These are phyloP conservation scores for Boletus patriciae DNA, from an alignment of 768 basidiomycete species.

Conservation along the genomic window DNA sequence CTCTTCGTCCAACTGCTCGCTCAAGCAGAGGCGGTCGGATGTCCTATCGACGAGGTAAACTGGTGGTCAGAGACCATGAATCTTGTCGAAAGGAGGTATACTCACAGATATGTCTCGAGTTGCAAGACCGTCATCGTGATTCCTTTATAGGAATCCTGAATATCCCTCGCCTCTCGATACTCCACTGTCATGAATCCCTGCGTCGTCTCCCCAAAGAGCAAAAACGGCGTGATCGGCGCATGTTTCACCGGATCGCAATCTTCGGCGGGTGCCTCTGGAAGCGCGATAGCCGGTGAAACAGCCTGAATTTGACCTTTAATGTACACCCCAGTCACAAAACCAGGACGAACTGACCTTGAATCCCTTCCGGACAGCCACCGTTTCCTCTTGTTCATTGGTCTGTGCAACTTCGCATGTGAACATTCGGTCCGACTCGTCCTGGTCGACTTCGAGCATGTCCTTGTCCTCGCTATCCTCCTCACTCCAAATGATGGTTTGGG, in stretches of 20 bases:
- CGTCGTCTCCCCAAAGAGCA: conserved; percentile 41
- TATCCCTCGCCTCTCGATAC: conserved; percentile 16
- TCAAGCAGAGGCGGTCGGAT: conserved; percentile 25
- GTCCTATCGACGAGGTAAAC: no score
- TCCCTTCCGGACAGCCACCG: conserved; percentile 42
- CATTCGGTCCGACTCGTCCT: conserved; percentile 47
- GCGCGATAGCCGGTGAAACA: conserved; percentile 10
- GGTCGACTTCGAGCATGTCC: conserved; percentile 33
- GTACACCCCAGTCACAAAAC: background rate
- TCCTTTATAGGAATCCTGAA: no score
- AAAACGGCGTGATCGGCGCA: conserved; percentile 20
- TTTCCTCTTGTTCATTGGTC: conserved; percentile 55
- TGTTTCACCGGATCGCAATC: conserved; percentile 5
- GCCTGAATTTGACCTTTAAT: conserved; percentile 6
- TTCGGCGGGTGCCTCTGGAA: conserved; percentile 9
- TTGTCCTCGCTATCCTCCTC: conserved; percentile 35
- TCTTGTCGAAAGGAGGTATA: no score
- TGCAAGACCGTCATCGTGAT: no score
- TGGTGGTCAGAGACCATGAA: no score
- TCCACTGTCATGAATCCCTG: conserved; percentile 42
- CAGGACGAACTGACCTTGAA: conserved; percentile 41
- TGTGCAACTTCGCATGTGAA: conserved; percentile 56
- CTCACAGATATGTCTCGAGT: no score
- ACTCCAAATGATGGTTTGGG: conserved; percentile 45
- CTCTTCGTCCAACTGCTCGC: conserved; percentile 24